Evolutionary conservation across 441 rosid genomes (phyloP).

Genomic region (Lagerstroemia fauriei): DNA sequence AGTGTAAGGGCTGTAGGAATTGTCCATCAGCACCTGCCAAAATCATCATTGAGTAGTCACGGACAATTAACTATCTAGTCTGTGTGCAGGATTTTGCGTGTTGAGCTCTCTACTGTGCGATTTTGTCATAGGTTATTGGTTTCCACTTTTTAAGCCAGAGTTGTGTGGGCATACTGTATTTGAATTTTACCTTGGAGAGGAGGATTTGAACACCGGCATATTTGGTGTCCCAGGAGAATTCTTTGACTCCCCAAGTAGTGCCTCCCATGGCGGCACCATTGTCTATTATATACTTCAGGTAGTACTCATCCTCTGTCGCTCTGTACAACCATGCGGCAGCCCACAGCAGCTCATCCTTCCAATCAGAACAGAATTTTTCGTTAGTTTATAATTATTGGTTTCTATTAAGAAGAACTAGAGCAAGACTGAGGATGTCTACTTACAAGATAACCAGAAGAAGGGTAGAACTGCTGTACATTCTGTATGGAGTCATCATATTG

Average conservation of each 20-base stretch:
- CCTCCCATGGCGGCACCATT: constrained; percentile 68
- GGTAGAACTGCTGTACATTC: constrained; percentile 52
- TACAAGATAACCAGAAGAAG: constrained; percentile 59
- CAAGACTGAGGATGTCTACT: constrained; percentile 3
- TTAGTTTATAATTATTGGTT: too few relatives aligned
- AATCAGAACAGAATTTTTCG: background rate
- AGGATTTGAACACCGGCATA: constrained; percentile 71
- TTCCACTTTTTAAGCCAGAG: background rate
- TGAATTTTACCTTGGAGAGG: constrained; percentile 46
- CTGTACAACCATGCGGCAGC: constrained; percentile 59
- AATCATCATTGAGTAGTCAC: background rate
- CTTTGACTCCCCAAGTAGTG: constrained; percentile 62
- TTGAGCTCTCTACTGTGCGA: background rate
- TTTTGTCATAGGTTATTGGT: background rate
- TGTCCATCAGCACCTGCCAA: constrained; percentile 61
- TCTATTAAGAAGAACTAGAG: too few relatives aligned
- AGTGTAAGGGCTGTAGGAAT: constrained; percentile 47
- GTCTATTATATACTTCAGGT: constrained; percentile 55
- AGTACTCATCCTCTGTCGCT: constrained; percentile 52
- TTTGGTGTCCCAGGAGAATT: constrained; percentile 78
- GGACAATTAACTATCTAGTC: background rate
- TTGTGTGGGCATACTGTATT: background rate
- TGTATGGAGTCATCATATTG: constrained; percentile 55
- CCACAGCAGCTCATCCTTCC: constrained; percentile 68
- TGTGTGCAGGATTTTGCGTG: background rate